Evolutionary conservation across 2,329 filamentous ascomycete genomes (phyloP), one percentile per base, ranked within the genome.

Genomic region (Laburnicola sp.): DNA sequence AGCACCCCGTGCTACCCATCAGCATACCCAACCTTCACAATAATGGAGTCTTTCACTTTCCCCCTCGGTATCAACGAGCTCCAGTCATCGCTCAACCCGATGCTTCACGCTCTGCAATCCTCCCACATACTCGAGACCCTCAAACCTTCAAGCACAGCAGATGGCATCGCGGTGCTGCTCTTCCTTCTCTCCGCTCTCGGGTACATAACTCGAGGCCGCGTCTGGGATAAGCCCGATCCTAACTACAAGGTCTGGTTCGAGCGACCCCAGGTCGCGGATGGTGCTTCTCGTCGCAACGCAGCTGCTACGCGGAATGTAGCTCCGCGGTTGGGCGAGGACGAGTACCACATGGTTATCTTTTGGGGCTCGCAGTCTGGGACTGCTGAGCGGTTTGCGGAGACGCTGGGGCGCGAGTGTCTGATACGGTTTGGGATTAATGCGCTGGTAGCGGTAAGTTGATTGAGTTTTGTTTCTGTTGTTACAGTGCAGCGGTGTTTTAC

Each of bases 351-450:
- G 16, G 73, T 78, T 22, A 69, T 79, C 31, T 77, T 80, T 65
- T 80, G 74, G 74, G 76, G 76, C n/a, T 78, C 76, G 2, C 77
- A 79, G 53, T 77, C 76, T 3, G 76, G 77, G 6, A 78, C 76
- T 0, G 75, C 76, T 0, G 76, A 79, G 53, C 67, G 69, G 7
- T 71, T 78, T 44, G 76, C 76, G 6, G 69, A 70, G 43, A 67
- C 69, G 4, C 61, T 79, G 0, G 70, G 69, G 3, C 67, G 72
- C 40, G 77, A 80, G 42, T 70, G 70, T 38, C 61, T 66, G 16
- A 63, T 66, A 27, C 67, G 71, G 16, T 78, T 77, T 41, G 73
- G 75, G 4, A 63, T 77, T 9, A 65, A 74, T 37, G 62, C 69
- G 6, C 54, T 79, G 25, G 69, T 69, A 0, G 77, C 75, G 4